phyloP scores from a whole-genome alignment of 208 protist genomes.

The Lotmaria passim region DNA sequence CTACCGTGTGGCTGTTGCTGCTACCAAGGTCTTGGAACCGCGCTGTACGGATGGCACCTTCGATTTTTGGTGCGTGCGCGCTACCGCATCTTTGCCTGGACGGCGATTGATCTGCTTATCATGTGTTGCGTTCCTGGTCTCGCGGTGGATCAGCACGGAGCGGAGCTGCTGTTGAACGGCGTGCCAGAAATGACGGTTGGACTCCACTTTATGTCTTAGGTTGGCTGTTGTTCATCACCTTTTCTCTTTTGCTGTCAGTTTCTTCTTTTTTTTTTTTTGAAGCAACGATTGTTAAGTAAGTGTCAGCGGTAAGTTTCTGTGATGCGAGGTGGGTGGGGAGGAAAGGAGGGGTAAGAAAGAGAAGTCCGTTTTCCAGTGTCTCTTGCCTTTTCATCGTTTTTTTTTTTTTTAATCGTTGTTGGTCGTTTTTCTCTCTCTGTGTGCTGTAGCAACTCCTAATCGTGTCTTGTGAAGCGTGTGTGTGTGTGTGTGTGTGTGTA shows the following conservation, averaged over 20 bases:
- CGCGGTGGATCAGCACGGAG: slow-evolving; percentile 63
- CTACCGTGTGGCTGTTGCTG: slow-evolving; percentile 54
- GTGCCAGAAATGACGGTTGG: slow-evolving; percentile 16
- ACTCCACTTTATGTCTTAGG: slow-evolving; percentile 32
- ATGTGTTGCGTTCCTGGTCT: slow-evolving; percentile 54
- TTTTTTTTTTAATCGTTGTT: slow-evolving; percentile 1
- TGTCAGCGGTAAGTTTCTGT: too few species aligned
- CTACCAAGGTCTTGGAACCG: slow-evolving; percentile 77
- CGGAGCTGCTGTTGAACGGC: slow-evolving; percentile 53
- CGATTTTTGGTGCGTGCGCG: slow-evolving; percentile 74
- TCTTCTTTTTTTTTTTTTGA: neutral
- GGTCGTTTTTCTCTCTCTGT: neutral
- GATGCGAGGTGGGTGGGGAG: too few species aligned
- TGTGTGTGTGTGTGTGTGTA: neutral
- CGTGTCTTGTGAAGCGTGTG: neutral
- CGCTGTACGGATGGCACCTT: slow-evolving; percentile 63
- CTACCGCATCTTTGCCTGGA: slow-evolving; percentile 53
- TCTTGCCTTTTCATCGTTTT: neutral
- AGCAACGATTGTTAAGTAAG: neutral
- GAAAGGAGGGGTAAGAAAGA: too few species aligned
- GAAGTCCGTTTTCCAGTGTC: slow-evolving; percentile 5
- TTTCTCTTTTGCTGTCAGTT: slow-evolving; percentile 1
- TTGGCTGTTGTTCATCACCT: too few species aligned
- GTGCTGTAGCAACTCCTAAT: neutral
- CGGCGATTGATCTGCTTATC: slow-evolving; percentile 34